These are phyloP conservation scores for Parasitella parasitica DNA, from an alignment of 371 early-diverging fungal genomes.

Conservation along the genomic window DNA sequence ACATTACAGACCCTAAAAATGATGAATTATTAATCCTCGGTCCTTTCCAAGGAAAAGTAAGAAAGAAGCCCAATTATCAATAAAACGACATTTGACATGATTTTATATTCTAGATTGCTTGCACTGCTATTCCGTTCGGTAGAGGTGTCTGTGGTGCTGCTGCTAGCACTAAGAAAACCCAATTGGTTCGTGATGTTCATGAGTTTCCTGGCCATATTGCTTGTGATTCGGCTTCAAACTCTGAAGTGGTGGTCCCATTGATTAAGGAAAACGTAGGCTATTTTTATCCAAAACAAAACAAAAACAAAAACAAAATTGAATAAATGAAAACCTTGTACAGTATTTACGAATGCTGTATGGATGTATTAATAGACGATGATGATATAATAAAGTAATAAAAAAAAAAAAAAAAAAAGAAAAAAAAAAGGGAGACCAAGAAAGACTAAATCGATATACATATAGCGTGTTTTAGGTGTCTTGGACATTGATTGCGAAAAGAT, in stretches of 20 bases:
- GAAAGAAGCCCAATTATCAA: background rate
- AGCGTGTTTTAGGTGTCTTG: slow-evolving; percentile 76
- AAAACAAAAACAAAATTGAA: too few relatives aligned
- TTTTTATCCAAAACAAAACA: slow-evolving; percentile 8
- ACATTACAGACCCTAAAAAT: slow-evolving; percentile 61
- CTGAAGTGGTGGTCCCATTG: slow-evolving; percentile 91
- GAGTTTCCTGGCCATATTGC: slow-evolving; percentile 90
- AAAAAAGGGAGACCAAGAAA: background rate
- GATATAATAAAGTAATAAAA: too few relatives aligned
- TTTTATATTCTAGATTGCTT: slow-evolving; percentile 62
- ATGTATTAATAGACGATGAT: too few relatives aligned
- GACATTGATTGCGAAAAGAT: slow-evolving; percentile 82
- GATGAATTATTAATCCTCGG: slow-evolving; percentile 66
- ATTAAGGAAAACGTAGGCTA: slow-evolving; percentile 48
- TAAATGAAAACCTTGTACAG: too few relatives aligned
- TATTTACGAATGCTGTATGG: too few relatives aligned
- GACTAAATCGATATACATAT: background rate
- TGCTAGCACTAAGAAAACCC: slow-evolving; percentile 52
- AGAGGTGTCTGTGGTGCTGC: slow-evolving; percentile 91
- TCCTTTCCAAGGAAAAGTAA: slow-evolving; percentile 89
- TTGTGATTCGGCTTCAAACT: slow-evolving; percentile 85
- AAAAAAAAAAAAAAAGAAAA: too few relatives aligned
- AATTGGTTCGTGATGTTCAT: slow-evolving; percentile 80
- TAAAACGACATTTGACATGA: background rate
- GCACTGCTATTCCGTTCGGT: slow-evolving; percentile 80